A percentile compares a stretch with the other conserved stretches of the same genome.
Conservation (phyloP, 2,329 filamentous ascomycete species). For the Penicillium expansum region DNA sequence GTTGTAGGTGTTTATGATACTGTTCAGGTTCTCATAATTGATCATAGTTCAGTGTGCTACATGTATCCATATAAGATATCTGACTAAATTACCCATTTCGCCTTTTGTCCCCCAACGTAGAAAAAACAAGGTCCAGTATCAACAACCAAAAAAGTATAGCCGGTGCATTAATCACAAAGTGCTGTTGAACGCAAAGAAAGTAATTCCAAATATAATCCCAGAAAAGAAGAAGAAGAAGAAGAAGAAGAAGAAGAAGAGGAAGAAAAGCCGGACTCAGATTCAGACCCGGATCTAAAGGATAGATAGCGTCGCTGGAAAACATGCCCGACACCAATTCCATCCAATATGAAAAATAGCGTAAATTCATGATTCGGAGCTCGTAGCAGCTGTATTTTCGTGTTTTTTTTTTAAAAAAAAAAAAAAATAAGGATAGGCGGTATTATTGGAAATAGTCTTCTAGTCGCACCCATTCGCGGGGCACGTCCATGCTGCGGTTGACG, state of each 20-base stretch:
- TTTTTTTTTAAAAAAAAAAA: too few species aligned
- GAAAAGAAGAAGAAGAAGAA: not conserved
- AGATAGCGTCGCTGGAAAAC: conserved; percentile 3
- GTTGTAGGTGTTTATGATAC: not conserved
- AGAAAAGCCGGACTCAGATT: not conserved
- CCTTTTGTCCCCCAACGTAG: not conserved
- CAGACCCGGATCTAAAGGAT: not conserved
- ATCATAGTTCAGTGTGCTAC: not conserved
- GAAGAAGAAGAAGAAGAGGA: not conserved
- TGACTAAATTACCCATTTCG: not conserved
- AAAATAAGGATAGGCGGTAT: not conserved
- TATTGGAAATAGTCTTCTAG: conserved; percentile 29
- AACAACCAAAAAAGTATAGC: not conserved
- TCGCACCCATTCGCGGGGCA: conserved; percentile 55
- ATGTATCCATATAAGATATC: not conserved
- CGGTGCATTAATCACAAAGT: not conserved
- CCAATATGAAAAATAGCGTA: conserved; percentile 19
- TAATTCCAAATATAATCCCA: not conserved
- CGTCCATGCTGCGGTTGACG: conserved; percentile 64
- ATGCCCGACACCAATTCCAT: conserved; percentile 2
- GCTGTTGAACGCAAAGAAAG: not conserved
- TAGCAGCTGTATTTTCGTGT: not conserved
- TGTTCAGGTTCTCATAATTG: not conserved
- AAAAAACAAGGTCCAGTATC: not conserved
- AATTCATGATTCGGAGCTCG: conserved; percentile 23